Conservation (phyloP, 495 filamentous ascomycete genomes). For the Aspergillus conjunctus region DNA sequence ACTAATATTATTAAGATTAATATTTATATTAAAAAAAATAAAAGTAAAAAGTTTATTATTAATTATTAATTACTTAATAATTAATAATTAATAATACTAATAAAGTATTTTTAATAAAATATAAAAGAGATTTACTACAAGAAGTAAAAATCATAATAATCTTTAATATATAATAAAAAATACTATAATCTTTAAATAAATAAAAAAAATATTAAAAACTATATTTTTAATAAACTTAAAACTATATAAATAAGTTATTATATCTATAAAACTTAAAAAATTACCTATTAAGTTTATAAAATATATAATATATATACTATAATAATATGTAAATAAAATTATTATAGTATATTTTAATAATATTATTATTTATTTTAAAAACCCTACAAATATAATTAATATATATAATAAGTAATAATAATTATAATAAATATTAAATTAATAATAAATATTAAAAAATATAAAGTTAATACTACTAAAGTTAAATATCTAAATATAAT, state of each 20-base stretch:
- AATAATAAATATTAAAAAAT: too few relatives aligned
- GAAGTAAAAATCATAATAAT: constrained; percentile 3
- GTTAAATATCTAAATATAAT: background rate
- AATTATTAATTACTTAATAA: background rate
- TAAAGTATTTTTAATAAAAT: constrained; percentile 15
- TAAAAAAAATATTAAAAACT: constrained; percentile 15
- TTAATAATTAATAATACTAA: constrained; percentile 7
- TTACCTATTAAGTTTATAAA: constrained; percentile 2
- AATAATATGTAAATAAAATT: background rate
- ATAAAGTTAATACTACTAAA: background rate
- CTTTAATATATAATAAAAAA: background rate
- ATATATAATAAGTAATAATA: too few relatives aligned
- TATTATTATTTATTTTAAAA: constrained; percentile 2
- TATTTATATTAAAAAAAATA: background rate
- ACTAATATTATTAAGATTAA: background rate
- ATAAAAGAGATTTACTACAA: constrained; percentile 2
- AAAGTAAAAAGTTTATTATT: background rate
- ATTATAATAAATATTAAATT: too few relatives aligned
- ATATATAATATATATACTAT: background rate
- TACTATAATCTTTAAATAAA: background rate
- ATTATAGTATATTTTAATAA: background rate
- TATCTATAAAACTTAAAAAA: background rate
- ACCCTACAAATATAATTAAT: background rate
- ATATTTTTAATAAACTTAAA: background rate
- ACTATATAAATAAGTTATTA: constrained; percentile 7